phyloP scores from a whole-genome alignment of 805 yeast species.

The Metschnikowia anglica region DNA sequence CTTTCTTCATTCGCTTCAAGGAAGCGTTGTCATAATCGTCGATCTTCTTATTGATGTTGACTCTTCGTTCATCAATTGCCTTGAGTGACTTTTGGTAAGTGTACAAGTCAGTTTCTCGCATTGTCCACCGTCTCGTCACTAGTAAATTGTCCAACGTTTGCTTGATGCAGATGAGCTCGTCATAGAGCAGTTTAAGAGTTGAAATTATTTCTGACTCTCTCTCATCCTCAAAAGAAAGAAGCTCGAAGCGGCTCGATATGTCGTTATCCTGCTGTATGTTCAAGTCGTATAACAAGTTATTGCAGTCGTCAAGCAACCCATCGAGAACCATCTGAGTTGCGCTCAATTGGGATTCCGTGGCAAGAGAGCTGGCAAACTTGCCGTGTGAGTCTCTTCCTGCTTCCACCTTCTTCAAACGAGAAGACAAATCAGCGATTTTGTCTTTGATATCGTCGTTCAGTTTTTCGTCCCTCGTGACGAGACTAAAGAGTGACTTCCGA shows the following conservation, averaged over 20 bases:
- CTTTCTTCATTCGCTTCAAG: constrained; percentile 27
- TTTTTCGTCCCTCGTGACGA: constrained; percentile 25
- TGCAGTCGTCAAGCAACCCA: constrained; percentile 82
- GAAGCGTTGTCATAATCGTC: constrained; percentile 22
- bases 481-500: constrained; percentile 53
- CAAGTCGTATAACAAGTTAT: constrained; percentile 69
- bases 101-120: constrained; percentile 93
- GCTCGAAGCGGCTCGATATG: constrained; percentile 25
- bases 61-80: constrained; percentile 70
- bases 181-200: constrained; percentile 53
- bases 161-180: constrained; percentile 62
- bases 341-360: constrained; percentile 24
- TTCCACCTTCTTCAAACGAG: constrained; percentile 30
- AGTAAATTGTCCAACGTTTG: constrained; percentile 75
- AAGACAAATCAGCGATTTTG: constrained; percentile 24
- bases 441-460: constrained; percentile 5
- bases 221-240: constrained; percentile 23
- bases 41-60: constrained; percentile 32
- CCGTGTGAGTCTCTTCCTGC: constrained; percentile 54
- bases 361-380: constrained; percentile 37
- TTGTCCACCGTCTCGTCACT: constrained; percentile 94
- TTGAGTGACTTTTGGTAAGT: constrained; percentile 73
- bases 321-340: constrained; percentile 52
- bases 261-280: constrained; percentile 41
- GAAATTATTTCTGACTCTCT: constrained; percentile 38